phyloP scores from a whole-genome alignment of 2,329 filamentous ascomycete genomes.

The Phialophora macrospora region DNA sequence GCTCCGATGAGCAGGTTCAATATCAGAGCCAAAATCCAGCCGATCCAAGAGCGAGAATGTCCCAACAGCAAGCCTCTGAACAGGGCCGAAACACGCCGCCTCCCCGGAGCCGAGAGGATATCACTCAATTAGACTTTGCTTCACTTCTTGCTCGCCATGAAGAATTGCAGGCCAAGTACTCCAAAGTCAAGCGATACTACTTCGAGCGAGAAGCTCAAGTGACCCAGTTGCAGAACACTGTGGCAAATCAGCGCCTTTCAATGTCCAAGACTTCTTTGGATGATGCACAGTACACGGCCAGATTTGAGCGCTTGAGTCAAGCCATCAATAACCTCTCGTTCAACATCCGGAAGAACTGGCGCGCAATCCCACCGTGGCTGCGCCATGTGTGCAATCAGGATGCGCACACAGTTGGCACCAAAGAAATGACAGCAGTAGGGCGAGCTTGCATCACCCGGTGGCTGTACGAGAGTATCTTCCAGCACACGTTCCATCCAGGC shows the following conservation, averaged over 20 bases:
- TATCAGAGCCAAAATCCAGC: slow-evolving; percentile 43
- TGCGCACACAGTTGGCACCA: slow-evolving; percentile 82
- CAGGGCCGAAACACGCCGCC: slow-evolving; percentile 56
- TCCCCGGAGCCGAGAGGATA: slow-evolving; percentile 49
- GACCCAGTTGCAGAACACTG: slow-evolving; percentile 93
- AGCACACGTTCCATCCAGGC: slow-evolving; percentile 88
- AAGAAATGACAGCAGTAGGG: slow-evolving; percentile 97
- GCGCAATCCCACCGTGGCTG: slow-evolving; percentile 78
- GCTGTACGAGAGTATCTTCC: slow-evolving; percentile 89
- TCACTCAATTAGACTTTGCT: slow-evolving; percentile 51
- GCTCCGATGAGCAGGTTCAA: slow-evolving; percentile 38
- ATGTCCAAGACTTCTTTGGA: slow-evolving; percentile 93
- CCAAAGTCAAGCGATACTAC: slow-evolving; percentile 96
- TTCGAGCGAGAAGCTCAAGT: slow-evolving; percentile 91
- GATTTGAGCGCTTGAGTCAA: slow-evolving; percentile 89
- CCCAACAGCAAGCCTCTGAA: slow-evolving; percentile 43
- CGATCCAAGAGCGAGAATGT: slow-evolving; percentile 39
- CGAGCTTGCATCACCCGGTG: slow-evolving; percentile 86
- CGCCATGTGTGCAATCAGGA: slow-evolving; percentile 79
- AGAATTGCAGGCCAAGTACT: slow-evolving; percentile 78
- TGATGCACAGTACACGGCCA: slow-evolving; percentile 87
- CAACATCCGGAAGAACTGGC: slow-evolving; percentile 95
- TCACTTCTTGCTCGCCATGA: slow-evolving; percentile 52
- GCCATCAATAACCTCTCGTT: slow-evolving; percentile 94
- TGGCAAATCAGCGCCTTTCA: slow-evolving; percentile 93